Base-by-base conservation (phyloP, 2,329 filamentous ascomycete species). In the Talaromyces atroroseus region DNA sequence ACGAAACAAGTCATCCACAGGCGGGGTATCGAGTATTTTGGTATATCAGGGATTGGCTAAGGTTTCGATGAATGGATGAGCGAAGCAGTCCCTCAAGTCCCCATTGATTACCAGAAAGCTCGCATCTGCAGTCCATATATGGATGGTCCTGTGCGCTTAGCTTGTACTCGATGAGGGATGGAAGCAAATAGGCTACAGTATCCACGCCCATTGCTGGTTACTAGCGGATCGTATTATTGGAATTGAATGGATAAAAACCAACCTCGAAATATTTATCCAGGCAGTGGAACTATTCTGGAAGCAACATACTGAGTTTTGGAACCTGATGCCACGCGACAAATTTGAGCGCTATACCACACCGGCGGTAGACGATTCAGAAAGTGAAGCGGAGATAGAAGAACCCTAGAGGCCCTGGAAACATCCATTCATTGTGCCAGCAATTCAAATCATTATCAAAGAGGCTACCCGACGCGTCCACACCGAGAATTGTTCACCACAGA, bases 131-230 rank as follows among this genome's bases (percentile, higher is more conserved):
- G 16, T 2, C 6, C 0, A 8, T 20, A 8, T 23, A 3, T 34
- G 2, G 21, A 34, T n/a, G n/a, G n/a, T 38, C 23, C 34, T 10
- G 34, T 48, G 18, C 23, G 8, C 21, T 49, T 49, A 7, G 44
- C 44, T 4, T 56, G 42, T 56, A 52, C 49, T 56, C 26, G 34
- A n/a, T 56, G 52, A 14, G 49, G 36, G 52, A 14, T 0, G 16
- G 56, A n/a, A 51, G 24, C 50, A 46, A 21, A 49, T 63, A 18
- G 62, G 58, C 16, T 61, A 61, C 49, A 5, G 23, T 2, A 54
- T 62, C 16, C 60, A 63, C 44, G 49, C 51, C 11, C 60, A 59
- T 52, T 63, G 59, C 52, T 63, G 62, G 60, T 14, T 62, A 46
- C 58, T 63, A 11, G 32, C 61, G n/a, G 58, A 48, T 40, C 60